These are phyloP conservation scores for Aspergillus sp. DNA, from an alignment of 2,329 filamentous ascomycete genomes.

Conservation along the genomic window DNA sequence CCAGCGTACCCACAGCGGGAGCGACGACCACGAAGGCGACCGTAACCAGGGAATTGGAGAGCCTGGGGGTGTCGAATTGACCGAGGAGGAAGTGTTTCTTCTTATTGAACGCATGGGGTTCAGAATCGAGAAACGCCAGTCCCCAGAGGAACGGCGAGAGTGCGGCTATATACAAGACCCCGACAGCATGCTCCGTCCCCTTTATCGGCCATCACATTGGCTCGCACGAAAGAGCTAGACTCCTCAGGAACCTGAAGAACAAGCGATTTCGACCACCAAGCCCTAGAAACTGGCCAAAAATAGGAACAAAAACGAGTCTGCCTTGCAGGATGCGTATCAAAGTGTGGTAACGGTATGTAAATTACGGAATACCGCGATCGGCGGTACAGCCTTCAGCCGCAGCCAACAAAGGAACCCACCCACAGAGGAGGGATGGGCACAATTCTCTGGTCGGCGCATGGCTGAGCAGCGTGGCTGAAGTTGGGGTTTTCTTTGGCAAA, in stretches of 20 bases:
- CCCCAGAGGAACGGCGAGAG: slow-evolving; percentile 54
- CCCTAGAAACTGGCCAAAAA: background rate
- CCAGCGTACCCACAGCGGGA: slow-evolving; percentile 23
- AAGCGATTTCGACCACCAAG: background rate
- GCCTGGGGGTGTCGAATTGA: slow-evolving; percentile 85
- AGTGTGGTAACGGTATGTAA: slow-evolving; percentile 1
- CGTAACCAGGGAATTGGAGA: slow-evolving; percentile 70
- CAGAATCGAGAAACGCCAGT: slow-evolving; percentile 63
- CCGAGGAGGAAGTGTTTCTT: slow-evolving; percentile 80
- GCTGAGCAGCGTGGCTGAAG: slow-evolving; percentile 22
- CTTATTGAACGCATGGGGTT: slow-evolving; percentile 78
- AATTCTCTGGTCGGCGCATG: slow-evolving; percentile 8
- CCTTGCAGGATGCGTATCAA: slow-evolving; percentile 9
- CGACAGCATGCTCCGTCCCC: slow-evolving; percentile 80
- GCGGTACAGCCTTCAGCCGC: slow-evolving; percentile 20
- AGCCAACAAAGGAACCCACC: slow-evolving; percentile 17
- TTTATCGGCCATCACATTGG: slow-evolving; percentile 82
- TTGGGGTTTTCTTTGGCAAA: slow-evolving; percentile 15
- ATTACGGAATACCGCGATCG: slow-evolving; percentile 8
- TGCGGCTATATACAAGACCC: slow-evolving; percentile 82
- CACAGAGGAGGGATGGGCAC: background rate
- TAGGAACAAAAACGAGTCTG: slow-evolving; percentile 7
- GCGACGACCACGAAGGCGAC: slow-evolving; percentile 21
- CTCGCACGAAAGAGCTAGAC: slow-evolving; percentile 66
- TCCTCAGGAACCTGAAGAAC: background rate